Evolutionary conservation across 2,329 filamentous ascomycete species (phyloP).

Genomic region (Verticillium zaregamsianum): DNA sequence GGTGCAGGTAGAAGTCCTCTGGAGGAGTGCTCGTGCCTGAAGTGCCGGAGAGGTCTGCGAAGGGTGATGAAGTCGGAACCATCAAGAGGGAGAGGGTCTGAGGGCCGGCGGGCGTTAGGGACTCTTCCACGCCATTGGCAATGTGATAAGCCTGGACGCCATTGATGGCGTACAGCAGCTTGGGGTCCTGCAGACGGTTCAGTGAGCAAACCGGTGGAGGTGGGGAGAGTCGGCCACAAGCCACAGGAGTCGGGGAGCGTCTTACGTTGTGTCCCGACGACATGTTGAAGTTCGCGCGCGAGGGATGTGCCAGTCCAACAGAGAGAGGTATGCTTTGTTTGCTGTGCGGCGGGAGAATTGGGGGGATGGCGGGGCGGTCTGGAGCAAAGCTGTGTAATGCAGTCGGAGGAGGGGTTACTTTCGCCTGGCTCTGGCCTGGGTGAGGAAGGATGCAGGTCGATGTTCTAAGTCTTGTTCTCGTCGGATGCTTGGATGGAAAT

Average conservation of each 20-base stretch:
- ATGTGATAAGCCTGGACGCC: conserved; percentile 92
- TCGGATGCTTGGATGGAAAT: neutral
- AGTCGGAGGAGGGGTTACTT: neutral
- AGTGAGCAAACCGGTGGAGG: neutral
- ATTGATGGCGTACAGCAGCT: conserved; percentile 67
- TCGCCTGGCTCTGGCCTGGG: too few species aligned
- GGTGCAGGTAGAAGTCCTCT: conserved; percentile 95
- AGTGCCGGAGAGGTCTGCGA: conserved; percentile 49
- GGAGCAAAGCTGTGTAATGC: neutral
- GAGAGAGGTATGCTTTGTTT: neutral
- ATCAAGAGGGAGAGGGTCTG: conserved; percentile 92
- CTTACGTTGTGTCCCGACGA: conserved; percentile 40
- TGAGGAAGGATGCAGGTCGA: neutral
- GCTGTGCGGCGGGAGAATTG: neutral
- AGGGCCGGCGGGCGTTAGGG: conserved; percentile 78
- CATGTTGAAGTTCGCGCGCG: conserved; percentile 23
- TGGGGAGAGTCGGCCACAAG: neutral
- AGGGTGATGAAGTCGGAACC: conserved; percentile 84
- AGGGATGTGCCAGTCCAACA: neutral
- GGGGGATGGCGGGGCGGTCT: neutral
- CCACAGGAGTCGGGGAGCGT: conserved; percentile 6
- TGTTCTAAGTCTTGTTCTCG: neutral
- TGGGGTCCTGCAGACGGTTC: conserved; percentile 49
- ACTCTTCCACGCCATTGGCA: conserved; percentile 77
- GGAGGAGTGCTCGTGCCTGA: conserved; percentile 61